Evolutionary conservation across 2,329 filamentous ascomycete species (phyloP), one percentile per base, ranked within the genome.

Genomic region (Beauveria scarabaeidicola): DNA sequence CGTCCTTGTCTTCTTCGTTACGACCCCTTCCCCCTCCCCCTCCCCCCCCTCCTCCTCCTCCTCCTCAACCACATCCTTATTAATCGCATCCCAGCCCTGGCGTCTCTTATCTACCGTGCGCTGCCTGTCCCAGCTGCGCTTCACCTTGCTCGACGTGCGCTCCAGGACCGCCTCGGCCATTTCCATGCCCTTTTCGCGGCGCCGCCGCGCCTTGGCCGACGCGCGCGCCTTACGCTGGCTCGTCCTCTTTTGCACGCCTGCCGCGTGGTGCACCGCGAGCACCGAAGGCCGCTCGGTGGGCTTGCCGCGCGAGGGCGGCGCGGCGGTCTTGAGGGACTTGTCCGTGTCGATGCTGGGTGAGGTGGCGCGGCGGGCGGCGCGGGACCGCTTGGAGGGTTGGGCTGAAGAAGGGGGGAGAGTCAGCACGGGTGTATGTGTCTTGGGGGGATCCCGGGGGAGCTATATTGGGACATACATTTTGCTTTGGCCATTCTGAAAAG

Each of bases 281-380:
- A 90, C 79, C n/a, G 88, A 85, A 29, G 85, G 83, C 5, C 85
- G 81, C 61, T 76, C 70, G 27, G 48, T 13, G 25, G 47, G 38
- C 29, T 66, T 63, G 52, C 52, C 41, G 63, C 80, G 74, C 61
- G 72, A 63, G 1, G 84, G 82, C 11, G 79, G 76, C 62, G 79
- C 75, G 61, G 81, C 73, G 41, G 83, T 75, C 69, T 87, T 88
- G 23, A 89, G 77, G 7, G 86, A 88, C 73, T 89, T 89, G 78
- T 90, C 86, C 47, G 83, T 82, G 73, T 89, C 75, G 72, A 90
- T 85, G 67, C 84, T 79, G 27, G 88, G 86, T 4, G 87, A 88
- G 17, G 84, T 83, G 51, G 85, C 88, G 64, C 89, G 85, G 68
- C 88, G 83, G 44, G 88, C 87, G 61, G 87, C 88, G 64, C 89